Percentiles rank a stretch among this genome's conserved stretches.
These are phyloP conservation scores for Malania oleifera DNA, from an alignment of 164 flowering plant genomes.

Conservation along the genomic window DNA sequence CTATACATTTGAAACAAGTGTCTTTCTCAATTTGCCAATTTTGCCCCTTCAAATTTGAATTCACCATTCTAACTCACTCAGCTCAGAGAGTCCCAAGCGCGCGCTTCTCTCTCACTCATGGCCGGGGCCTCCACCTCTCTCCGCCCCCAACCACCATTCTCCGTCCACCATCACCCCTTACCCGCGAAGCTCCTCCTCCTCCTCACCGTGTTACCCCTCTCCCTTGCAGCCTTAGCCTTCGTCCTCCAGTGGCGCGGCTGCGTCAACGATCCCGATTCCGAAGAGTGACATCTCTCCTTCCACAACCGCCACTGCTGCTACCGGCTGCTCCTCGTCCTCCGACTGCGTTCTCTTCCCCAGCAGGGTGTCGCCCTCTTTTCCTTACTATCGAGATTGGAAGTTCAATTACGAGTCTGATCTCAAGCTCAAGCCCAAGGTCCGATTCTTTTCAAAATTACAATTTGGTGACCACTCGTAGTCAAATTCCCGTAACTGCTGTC, in stretches of 20 bases:
- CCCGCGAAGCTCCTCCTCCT: conserved; percentile 59
- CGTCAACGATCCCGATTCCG: conserved; percentile 59
- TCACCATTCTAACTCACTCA: no score
- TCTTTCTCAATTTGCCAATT: no score
- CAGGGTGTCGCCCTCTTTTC: conserved; percentile 44
- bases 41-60: no score
- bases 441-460: no score
- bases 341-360: conserved; percentile 38
- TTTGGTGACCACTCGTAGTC: no score
- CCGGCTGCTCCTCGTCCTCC: conserved; percentile 31
- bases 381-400: conserved; percentile 65
- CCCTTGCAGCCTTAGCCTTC: conserved; percentile 77
- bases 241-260: conserved; percentile 90
- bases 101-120: conserved; percentile 33
- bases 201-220: conserved; percentile 66
- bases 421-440: conserved; percentile 73
- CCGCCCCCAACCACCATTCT: conserved; percentile 16
- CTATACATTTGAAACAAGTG: no score
- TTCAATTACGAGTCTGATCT: conserved; percentile 52
- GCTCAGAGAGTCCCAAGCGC: no score
- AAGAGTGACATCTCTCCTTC: conserved; percentile 39
- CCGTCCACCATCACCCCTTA: conserved; percentile 23
- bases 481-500: no score
- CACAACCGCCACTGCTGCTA: no score
- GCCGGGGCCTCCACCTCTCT: conserved; percentile 38